Evolutionary conservation across 257 asterid genomes (phyloP).

Genomic region (Oldenlandia corymbosa): DNA sequence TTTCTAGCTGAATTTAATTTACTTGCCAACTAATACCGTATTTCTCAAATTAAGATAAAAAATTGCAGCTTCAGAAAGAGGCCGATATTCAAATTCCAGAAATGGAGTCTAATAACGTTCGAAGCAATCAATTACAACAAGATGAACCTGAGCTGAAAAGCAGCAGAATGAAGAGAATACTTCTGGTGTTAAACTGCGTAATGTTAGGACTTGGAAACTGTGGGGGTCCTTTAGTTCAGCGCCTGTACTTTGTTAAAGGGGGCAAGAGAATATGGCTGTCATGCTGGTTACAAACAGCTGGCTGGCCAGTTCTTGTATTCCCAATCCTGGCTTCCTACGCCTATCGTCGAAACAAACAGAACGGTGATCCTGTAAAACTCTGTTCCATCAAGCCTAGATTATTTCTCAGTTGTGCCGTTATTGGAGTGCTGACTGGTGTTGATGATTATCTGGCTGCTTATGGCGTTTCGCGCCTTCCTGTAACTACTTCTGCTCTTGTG

Average conservation of each 20-base stretch:
- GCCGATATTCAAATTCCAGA: neutral
- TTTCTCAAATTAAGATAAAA: neutral
- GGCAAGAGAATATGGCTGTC: constrained; percentile 31
- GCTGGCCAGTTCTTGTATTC: constrained; percentile 19
- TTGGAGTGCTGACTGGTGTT: constrained; percentile 17
- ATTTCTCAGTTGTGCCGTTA: constrained; percentile 15
- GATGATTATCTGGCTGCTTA: constrained; percentile 25
- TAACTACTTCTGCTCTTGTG: constrained; percentile 24
- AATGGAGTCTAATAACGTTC: constrained; percentile 15
- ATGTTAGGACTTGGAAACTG: constrained; percentile 30
- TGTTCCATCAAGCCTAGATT: constrained; percentile 9
- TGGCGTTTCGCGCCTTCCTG: constrained; percentile 23
- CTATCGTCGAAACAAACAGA: constrained; percentile 13
- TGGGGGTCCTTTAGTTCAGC: constrained; percentile 24
- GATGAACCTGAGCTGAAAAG: constrained; percentile 8
- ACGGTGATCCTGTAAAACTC: neutral
- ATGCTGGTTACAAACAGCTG: constrained; percentile 27
- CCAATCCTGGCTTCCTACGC: constrained; percentile 17
- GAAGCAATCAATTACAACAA: neutral
- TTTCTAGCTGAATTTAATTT: no score
- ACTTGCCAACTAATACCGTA: no score
- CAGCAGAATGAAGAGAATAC: constrained; percentile 16
- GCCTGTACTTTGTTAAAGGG: constrained; percentile 29
- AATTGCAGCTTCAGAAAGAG: constrained; percentile 2
- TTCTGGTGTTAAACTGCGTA: constrained; percentile 18